A percentile compares a stretch with the other conserved stretches of the same genome.
phyloP scores from a whole-genome alignment of 2,329 filamentous ascomycete genomes.

The Venturiaceae sp. region DNA sequence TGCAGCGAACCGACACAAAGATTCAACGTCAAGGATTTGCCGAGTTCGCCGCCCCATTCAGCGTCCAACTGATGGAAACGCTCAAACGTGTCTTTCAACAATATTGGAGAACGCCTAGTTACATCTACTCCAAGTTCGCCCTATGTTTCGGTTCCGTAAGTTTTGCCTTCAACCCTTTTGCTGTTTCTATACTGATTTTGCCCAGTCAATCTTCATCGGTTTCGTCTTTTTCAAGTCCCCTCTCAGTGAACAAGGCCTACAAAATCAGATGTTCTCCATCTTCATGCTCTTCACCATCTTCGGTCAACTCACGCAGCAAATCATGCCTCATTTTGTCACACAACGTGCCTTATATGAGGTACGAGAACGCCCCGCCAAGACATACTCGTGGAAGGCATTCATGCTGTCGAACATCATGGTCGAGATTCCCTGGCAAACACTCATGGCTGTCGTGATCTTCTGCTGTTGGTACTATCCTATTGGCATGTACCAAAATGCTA shows the following conservation, averaged over 20 bases:
- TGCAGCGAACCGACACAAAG: constrained; percentile 28
- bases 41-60: constrained; percentile 74
- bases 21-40: constrained; percentile 49
- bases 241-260: constrained; percentile 65
- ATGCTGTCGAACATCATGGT: constrained; percentile 76
- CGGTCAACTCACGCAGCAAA: constrained; percentile 67
- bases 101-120: constrained; percentile 83
- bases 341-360: constrained; percentile 77
- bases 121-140: constrained; percentile 74
- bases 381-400: constrained; percentile 79
- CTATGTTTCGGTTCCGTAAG: constrained; percentile 42
- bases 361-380: constrained; percentile 73
- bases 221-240: constrained; percentile 69
- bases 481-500: constrained; percentile 61
- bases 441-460: constrained; percentile 69
- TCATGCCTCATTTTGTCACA: constrained; percentile 78
- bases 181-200: constrained; percentile 9
- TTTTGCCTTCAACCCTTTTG: not conserved
- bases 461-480: constrained; percentile 81
- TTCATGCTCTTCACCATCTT: constrained; percentile 79
- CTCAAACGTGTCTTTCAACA: constrained; percentile 73
- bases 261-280: constrained; percentile 79
- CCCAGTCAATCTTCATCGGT: constrained; percentile 61
- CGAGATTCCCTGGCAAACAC: constrained; percentile 74
- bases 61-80: constrained; percentile 56